phyloP scores from a whole-genome alignment of 345 rosid genomes.

The Dipteronia sinensis region DNA sequence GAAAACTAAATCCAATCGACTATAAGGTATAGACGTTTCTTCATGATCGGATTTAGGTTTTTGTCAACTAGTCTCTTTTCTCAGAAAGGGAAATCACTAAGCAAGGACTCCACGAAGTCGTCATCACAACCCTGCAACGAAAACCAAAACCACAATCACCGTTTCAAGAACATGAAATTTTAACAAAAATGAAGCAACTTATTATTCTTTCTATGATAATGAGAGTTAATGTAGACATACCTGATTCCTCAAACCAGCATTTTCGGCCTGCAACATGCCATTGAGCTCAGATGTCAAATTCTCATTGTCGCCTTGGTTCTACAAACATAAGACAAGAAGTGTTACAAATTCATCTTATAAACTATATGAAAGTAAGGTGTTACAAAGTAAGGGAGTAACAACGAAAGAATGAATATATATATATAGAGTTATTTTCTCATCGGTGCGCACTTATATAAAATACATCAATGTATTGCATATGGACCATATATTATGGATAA shows the following conservation, averaged over 20 bases:
- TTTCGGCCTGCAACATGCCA: background rate
- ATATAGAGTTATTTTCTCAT: no score
- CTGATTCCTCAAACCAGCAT: background rate
- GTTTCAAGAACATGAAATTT: background rate
- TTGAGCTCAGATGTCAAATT: background rate
- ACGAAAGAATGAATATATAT: no score
- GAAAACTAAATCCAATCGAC: background rate
- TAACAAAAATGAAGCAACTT: background rate
- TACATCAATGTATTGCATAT: no score
- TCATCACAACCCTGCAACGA: constrained; percentile 27
- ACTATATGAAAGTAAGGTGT: background rate
- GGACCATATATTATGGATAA: no score
- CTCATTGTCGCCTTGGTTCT: background rate
- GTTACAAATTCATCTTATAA: background rate
- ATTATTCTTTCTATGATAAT: background rate
- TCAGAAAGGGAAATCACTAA: background rate
- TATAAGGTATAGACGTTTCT: background rate
- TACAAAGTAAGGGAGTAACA: background rate
- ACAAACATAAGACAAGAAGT: background rate
- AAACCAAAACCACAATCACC: background rate
- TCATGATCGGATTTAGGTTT: constrained; percentile 3
- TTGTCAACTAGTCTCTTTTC: background rate
- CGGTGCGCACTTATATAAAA: no score
- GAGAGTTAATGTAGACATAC: background rate
- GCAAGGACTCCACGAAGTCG: constrained; percentile 18